Evolutionary conservation across 495 filamentous ascomycete genomes (phyloP).

Genomic region (Talaromyces ruber): DNA sequence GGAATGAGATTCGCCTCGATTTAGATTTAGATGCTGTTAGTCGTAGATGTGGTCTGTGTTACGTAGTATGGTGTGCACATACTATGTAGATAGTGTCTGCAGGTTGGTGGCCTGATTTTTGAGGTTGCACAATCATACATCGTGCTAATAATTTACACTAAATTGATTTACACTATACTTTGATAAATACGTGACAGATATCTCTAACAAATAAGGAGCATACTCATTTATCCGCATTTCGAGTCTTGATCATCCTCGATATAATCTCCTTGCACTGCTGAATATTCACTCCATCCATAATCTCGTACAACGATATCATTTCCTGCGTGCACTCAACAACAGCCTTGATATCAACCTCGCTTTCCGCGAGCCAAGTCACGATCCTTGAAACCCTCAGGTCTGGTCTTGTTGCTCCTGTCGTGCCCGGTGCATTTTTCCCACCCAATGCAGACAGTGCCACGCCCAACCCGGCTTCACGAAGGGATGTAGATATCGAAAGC

Average conservation of each 20-base stretch:
- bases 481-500: conserved; percentile 26
- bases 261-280: conserved; percentile 72
- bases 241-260: conserved; percentile 72
- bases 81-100: background rate
- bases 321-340: conserved; percentile 93
- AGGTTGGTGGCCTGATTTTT: background rate
- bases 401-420: conserved; percentile 16
- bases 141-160: background rate
- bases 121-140: background rate
- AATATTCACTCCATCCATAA: conserved; percentile 84
- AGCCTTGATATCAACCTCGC: conserved; percentile 82
- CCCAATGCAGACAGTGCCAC: conserved; percentile 32
- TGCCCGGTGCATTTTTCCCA: background rate
- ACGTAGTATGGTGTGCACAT: background rate
- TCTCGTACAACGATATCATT: conserved; percentile 88
- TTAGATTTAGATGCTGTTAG: background rate
- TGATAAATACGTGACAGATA: background rate
- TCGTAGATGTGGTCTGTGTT: background rate
- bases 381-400: conserved; percentile 61
- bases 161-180: background rate
- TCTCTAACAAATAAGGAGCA: background rate
- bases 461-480: conserved; percentile 32
- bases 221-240: conserved; percentile 65
- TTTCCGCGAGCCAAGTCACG: conserved; percentile 82
- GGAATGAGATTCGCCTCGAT: background rate